Conservation (phyloP, 306 rosid species). For the Vigna angularis region DNA sequence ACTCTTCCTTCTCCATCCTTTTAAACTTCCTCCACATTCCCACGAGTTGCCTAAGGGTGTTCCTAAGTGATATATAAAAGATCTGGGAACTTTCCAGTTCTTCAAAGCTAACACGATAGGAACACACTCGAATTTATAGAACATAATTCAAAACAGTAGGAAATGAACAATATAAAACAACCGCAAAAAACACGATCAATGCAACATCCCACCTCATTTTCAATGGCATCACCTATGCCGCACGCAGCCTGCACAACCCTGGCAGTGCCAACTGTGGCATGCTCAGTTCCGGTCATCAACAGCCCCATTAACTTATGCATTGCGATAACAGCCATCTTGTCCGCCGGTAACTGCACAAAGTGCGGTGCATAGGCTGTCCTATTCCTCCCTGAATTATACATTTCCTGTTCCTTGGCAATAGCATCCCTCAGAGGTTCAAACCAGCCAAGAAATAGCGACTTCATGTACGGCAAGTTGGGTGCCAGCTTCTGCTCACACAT, state of each 20-base stretch:
- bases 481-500: slow-evolving; percentile 93
- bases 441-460: slow-evolving; percentile 94
- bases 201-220: slow-evolving; percentile 79
- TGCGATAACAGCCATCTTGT: slow-evolving; percentile 87
- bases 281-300: slow-evolving; percentile 74
- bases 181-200: slow-evolving; percentile 33
- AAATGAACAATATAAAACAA: not conserved
- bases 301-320: slow-evolving; percentile 93
- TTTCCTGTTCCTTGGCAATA: slow-evolving; percentile 75
- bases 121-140: slow-evolving; percentile 18
- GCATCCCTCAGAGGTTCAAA: slow-evolving; percentile 82
- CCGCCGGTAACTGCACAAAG: slow-evolving; percentile 74
- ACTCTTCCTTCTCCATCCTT: not conserved
- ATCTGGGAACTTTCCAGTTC: not conserved
- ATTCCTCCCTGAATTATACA: slow-evolving; percentile 56
- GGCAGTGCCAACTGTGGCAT: slow-evolving; percentile 57
- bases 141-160: slow-evolving; percentile 24
- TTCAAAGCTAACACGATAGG: not conserved
- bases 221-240: slow-evolving; percentile 83
- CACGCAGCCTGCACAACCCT: slow-evolving; percentile 76
- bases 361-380: slow-evolving; percentile 57
- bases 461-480: slow-evolving; percentile 91
- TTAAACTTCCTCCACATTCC: slow-evolving; percentile 19
- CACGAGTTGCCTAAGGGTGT: slow-evolving; percentile 16
- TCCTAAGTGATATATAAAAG: slow-evolving; percentile 35